Evolutionary conservation across 2,329 filamentous ascomycete genomes (phyloP).

Genomic region (Myriosclerotinia duriaeana): DNA sequence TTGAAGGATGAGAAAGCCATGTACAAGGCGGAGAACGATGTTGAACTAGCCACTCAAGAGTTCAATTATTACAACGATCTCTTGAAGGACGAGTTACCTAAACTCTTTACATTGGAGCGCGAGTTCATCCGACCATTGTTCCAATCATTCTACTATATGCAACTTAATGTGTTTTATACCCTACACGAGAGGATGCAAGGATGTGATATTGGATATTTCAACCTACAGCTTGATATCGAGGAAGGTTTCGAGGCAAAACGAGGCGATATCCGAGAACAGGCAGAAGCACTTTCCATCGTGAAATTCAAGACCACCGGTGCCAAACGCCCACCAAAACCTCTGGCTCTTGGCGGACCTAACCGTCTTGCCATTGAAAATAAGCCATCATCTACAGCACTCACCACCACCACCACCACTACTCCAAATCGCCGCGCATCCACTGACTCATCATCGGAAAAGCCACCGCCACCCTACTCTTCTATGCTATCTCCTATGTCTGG

Average conservation of each 20-base stretch:
- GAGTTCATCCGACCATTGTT: constrained; percentile 97
- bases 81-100: constrained; percentile 91
- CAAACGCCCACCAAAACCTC: constrained; percentile 45
- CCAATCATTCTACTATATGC: constrained; percentile 99
- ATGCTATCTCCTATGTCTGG: constrained; percentile 32
- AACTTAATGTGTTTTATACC: constrained; percentile 98
- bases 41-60: constrained; percentile 89
- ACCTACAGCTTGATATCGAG: constrained; percentile 85
- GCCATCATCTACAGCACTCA: constrained; percentile 31
- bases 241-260: constrained; percentile 88
- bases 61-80: constrained; percentile 98
- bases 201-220: constrained; percentile 97
- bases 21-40: constrained; percentile 91
- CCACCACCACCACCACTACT: constrained; percentile 31
- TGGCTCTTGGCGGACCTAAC: constrained; percentile 28
- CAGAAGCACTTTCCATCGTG: constrained; percentile 81
- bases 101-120: constrained; percentile 82
- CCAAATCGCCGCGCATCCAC: constrained; percentile 43
- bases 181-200: constrained; percentile 97
- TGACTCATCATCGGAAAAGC: constrained; percentile 49
- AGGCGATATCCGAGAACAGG: constrained; percentile 78
- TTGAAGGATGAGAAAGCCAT: constrained; percentile 96
- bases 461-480: constrained; percentile 69
- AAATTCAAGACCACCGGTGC: constrained; percentile 89
- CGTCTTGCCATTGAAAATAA: constrained; percentile 30